Conservation (phyloP, 192 early-diverging fungal genomes). For the Coemansia sp. region DNA sequence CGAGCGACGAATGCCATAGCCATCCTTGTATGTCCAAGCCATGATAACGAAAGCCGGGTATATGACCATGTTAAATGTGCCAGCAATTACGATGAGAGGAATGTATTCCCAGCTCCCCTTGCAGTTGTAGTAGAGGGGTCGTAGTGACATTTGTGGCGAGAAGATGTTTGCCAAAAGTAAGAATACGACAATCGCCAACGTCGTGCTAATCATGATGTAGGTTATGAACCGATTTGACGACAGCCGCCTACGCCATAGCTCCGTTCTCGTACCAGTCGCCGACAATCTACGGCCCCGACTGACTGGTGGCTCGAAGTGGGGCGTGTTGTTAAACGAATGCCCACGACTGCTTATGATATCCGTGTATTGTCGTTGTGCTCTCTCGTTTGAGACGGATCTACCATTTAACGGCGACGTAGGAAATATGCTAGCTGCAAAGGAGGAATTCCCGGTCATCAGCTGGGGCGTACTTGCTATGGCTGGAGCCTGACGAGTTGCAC, state of each 20-base stretch:
- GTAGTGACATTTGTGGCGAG: slow-evolving; percentile 21
- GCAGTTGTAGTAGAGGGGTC: slow-evolving; percentile 22
- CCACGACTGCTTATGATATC: background rate
- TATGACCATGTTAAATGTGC: background rate
- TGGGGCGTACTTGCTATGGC: background rate
- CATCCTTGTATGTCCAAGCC: slow-evolving; percentile 18
- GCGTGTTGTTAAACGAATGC: background rate
- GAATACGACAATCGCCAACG: background rate
- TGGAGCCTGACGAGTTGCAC: background rate
- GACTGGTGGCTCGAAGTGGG: background rate
- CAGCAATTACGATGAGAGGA: background rate
- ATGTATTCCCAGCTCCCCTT: slow-evolving; percentile 13
- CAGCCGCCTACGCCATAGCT: slow-evolving; percentile 6
- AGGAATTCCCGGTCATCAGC: background rate
- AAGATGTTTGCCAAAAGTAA: slow-evolving; percentile 20
- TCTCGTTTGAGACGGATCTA: background rate
- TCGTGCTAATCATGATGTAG: background rate
- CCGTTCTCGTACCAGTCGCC: background rate
- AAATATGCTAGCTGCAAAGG: background rate
- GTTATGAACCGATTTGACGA: slow-evolving; percentile 12
- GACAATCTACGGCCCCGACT: background rate
- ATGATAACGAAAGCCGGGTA: slow-evolving; percentile 10
- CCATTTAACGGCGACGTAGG: background rate
- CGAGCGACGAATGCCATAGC: slow-evolving; percentile 27
- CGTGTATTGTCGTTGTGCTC: background rate